Evolutionary conservation across 179 eudicot genomes (phyloP), one percentile per base, ranked within the genome.

Genomic region (Monotropa hypopitys): DNA sequence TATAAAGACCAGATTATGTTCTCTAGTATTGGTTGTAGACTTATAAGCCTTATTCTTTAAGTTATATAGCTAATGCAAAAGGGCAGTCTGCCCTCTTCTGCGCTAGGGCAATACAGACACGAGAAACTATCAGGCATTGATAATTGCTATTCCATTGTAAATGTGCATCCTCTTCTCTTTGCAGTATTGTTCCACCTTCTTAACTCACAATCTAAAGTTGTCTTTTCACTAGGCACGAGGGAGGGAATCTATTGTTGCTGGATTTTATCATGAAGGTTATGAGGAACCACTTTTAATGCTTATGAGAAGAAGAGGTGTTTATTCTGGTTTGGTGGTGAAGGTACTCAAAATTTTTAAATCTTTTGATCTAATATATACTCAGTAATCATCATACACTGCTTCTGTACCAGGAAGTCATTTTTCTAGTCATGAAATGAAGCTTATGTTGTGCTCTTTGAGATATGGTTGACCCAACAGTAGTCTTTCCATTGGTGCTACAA

Each of bases 181-280:
- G 47, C 47, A 5, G 23, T 30, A 45, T 26, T 32, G 4, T 50
- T 26, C 11, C 15, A 49, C 63, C 76, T 30, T 13, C 63, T 32
- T 49, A 57, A 57, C 53, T 74, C 43, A 40, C 43, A 45, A 38
- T 70, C 70, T 40, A 13, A 33, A 15, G 35, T 72, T 45, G 23
- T 43, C 66, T 75, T 76, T 59, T 80, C 70, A 69, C 72, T 84
- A 95, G 99, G 93, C 96, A 51, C 84, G 84, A 66, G 99, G 99
- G 50, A 90, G 87, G 85, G 99, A 95, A 86, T 83, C 97, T 15
- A 88, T 93, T 77, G 90, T 95, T 80, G 91, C 98, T 65, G 99
- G 99, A 78, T 95, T 95, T 87, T 95, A 95, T 86, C 99, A 95
- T 77, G 96, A 84, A 90, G 99, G 98, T 79, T 95, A 90, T 82